phyloP scores from a whole-genome alignment of 2,329 filamentous ascomycete genomes.

The Xylariomycetidae sp. region DNA sequence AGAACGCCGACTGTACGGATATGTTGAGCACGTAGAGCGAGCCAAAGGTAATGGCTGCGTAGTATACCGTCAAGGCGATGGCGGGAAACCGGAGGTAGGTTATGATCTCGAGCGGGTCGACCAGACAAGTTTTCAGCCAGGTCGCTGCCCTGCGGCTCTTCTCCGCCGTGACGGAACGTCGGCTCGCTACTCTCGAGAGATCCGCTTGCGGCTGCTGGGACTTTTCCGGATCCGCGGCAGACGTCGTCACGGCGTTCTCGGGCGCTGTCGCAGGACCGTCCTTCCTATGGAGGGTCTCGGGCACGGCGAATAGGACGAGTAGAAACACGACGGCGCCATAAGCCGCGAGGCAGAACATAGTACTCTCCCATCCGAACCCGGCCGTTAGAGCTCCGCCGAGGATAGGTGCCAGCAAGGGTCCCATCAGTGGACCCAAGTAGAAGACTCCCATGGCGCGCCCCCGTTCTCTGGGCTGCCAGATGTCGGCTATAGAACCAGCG shows the following conservation, averaged over 20 bases:
- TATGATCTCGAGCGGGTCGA: conserved; percentile 70
- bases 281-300: conserved; percentile 55
- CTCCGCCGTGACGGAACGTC: conserved; percentile 55
- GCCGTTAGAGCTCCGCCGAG: conserved; percentile 70
- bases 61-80: conserved; percentile 68
- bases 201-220: conserved; percentile 3
- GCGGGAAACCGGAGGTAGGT: conserved; percentile 69
- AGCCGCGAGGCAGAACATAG: conserved; percentile 71
- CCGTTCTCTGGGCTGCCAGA: conserved; percentile 70
- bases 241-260: not conserved
- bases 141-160: conserved; percentile 50
- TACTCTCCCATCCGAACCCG: conserved; percentile 67
- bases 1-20: conserved; percentile 67
- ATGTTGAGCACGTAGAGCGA: conserved; percentile 75
- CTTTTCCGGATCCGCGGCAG: not conserved
- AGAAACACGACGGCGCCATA: conserved; percentile 59
- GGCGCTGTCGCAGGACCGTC: not conserved
- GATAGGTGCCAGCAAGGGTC: conserved; percentile 71
- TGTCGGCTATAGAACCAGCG: conserved; percentile 76
- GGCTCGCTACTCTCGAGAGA: conserved; percentile 52
- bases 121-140: conserved; percentile 54
- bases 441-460: conserved; percentile 79
- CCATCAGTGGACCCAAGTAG: conserved; percentile 73
- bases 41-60: conserved; percentile 71
- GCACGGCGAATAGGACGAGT: conserved; percentile 56